Percentiles rank a stretch among this genome's conserved stretches.
Conservation (phyloP, 2,329 filamentous ascomycete genomes). For the Xylaria sp. region DNA sequence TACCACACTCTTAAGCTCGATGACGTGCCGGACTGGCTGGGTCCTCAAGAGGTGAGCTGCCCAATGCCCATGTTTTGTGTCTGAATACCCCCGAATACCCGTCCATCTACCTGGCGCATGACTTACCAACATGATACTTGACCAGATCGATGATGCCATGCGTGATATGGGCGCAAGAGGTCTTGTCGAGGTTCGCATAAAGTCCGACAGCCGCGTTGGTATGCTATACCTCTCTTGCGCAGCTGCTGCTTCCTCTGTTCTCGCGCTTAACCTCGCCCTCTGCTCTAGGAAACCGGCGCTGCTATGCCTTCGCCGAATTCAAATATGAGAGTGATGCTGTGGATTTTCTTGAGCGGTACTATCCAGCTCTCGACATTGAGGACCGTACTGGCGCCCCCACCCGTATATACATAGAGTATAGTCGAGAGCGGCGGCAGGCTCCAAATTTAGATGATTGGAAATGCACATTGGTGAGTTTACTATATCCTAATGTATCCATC, state of each 20-base stretch:
- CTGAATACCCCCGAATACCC: neutral
- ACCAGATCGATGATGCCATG: slow-evolving; percentile 49
- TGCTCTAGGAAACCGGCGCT: slow-evolving; percentile 44
- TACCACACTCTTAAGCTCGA: slow-evolving; percentile 51
- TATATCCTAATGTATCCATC: neutral
- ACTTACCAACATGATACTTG: slow-evolving; percentile 20
- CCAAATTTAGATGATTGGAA: slow-evolving; percentile 55
- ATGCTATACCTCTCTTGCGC: slow-evolving; percentile 10
- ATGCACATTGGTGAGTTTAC: slow-evolving; percentile 51
- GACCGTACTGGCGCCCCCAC: slow-evolving; percentile 47
- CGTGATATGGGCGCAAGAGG: slow-evolving; percentile 47
- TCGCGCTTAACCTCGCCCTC: slow-evolving; percentile 4
- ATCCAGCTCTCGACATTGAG: slow-evolving; percentile 52
- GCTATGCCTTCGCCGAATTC: slow-evolving; percentile 57
- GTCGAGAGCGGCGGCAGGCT: slow-evolving; percentile 51
- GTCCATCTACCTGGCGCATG: neutral
- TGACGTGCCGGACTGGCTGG: slow-evolving; percentile 49
- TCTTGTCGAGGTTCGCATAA: slow-evolving; percentile 50
- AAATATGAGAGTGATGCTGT: slow-evolving; percentile 54
- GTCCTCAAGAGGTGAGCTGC: slow-evolving; percentile 45
- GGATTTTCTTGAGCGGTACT: slow-evolving; percentile 54
- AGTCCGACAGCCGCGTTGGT: slow-evolving; percentile 49
- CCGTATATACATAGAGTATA: slow-evolving; percentile 54
- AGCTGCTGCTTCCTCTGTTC: neutral
- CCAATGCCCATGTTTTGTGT: neutral